Conservation (phyloP, 1,284 basidiomycete genomes). For the Schizophyllum commune region DNA sequence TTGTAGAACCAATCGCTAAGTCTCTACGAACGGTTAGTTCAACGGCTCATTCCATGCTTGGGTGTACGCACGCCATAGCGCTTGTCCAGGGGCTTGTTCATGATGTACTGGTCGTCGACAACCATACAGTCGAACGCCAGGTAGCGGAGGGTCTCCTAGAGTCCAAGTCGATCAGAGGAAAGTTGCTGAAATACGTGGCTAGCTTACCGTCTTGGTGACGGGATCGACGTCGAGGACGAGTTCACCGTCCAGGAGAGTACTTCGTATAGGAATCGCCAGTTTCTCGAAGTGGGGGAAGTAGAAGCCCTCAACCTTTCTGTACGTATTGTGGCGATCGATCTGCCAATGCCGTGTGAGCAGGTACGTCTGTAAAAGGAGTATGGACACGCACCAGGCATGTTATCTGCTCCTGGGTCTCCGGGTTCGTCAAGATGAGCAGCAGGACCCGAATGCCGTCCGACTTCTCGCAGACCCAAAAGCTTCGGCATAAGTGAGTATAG, state of each 20-base stretch:
- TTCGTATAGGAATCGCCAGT: conserved; percentile 55
- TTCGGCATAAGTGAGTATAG: conserved; percentile 22
- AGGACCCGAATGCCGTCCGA: conserved; percentile 96
- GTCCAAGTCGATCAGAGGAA: background rate
- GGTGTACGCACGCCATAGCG: conserved; percentile 76
- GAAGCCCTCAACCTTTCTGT: conserved; percentile 67
- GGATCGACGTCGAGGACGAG: conserved; percentile 89
- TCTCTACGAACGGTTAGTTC: conserved; percentile 34
- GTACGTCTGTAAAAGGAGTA: background rate
- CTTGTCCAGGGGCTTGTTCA: conserved; percentile 74
- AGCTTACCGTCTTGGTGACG: conserved; percentile 52
- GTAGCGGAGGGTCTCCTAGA: conserved; percentile 71
- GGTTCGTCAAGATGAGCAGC: conserved; percentile 74
- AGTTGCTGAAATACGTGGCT: background rate
- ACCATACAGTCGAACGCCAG: conserved; percentile 94
- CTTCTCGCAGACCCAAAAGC: conserved; percentile 99
- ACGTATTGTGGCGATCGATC: conserved; percentile 95
- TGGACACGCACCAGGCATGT: conserved; percentile 67
- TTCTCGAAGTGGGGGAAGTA: conserved; percentile 86
- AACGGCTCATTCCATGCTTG: background rate
- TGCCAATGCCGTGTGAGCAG: conserved; percentile 22
- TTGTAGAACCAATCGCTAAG: conserved; percentile 78
- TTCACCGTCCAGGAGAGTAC: conserved; percentile 91
- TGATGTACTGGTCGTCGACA: conserved; percentile 80
- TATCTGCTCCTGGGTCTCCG: conserved; percentile 56